Evolutionary conservation across 208 protist species (phyloP).

Genomic region (Porcisia deanei): DNA sequence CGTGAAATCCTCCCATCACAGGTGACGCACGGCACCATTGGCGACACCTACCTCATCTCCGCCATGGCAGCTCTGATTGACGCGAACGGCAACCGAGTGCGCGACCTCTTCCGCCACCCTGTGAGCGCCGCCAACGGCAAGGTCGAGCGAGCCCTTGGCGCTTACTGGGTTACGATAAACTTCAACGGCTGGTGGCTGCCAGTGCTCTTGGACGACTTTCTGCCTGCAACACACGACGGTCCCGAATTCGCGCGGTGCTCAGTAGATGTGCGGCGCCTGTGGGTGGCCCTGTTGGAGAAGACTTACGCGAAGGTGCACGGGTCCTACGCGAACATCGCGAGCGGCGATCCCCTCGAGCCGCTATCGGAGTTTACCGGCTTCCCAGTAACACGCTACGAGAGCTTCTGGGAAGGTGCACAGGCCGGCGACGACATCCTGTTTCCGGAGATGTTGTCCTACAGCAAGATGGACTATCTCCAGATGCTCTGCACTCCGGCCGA

Average conservation of each 20-base stretch:
- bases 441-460: constrained; percentile 50
- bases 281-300: constrained; percentile 85
- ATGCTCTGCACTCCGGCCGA: constrained; percentile 72
- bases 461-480: constrained; percentile 47
- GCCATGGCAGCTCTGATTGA: constrained; percentile 65
- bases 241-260: constrained; percentile 67
- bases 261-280: constrained; percentile 74
- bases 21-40: constrained; percentile 74
- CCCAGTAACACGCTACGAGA: constrained; percentile 66
- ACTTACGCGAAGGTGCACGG: constrained; percentile 87
- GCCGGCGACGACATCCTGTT: constrained; percentile 55
- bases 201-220: constrained; percentile 80
- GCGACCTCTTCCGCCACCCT: constrained; percentile 73
- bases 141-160: constrained; percentile 60
- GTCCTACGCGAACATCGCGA: constrained; percentile 79
- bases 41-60: constrained; percentile 81
- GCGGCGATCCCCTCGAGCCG: constrained; percentile 74
- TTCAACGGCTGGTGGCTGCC: constrained; percentile 85
- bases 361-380: constrained; percentile 81
- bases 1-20: constrained; percentile 59
- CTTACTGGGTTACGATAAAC: constrained; percentile 80
- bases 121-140: constrained; percentile 50
- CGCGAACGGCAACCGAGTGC: constrained; percentile 30
- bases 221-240: constrained; percentile 59
- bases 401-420: constrained; percentile 46